Base-by-base conservation (phyloP, 2,329 filamentous ascomycete species). In the Mycocentrospora acerina region DNA sequence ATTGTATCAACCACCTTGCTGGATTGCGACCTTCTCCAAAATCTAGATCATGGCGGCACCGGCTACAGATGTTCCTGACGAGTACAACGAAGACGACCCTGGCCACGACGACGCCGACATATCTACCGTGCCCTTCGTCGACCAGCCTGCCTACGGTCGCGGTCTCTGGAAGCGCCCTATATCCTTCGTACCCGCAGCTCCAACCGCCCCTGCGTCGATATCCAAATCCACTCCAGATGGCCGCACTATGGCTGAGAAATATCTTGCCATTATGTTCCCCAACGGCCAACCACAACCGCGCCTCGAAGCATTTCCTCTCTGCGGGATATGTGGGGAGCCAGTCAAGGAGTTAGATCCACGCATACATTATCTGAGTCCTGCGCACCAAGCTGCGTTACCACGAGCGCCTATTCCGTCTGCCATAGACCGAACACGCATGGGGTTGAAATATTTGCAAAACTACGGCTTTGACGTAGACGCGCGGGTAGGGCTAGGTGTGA, bases 401-500 rank as follows among this genome's bases (percentile, higher is more conserved):
- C 85, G 88, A 59, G 84, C 83, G 0, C 81, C 86, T 42, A 84
- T 85, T 6, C 86, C 86, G 1, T 89, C 85, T 0, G 76, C 83
- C 11, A 70, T 90, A 14, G 83, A 89, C 63, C 77, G 86, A 24
- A 78, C 74, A 4, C 77, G 85, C 30, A 86, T 87, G 74, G 86
- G 86, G 0, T 70, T 90, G 6, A 71, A 77, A 4, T 79, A 85
- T 18, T 75, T 90, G 22, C 72, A 80, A 35, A 74, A 79, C 1
- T 78, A 85, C 42, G 86, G 86, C 18, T 90, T 85, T 81, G 83
- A 90, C 53, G 84, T 86, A 0, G 86, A 90, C 64, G 73, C 80
- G 18, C 74, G 88, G 3, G 66, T 71, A 12, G 90, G 90, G 0
- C 74, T 96, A 0, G 90, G 90, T 0, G 78, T 78, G 8, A 69